Base-by-base conservation (phyloP, 1,284 basidiomycete genomes). In the Inonotus obliquus region DNA sequence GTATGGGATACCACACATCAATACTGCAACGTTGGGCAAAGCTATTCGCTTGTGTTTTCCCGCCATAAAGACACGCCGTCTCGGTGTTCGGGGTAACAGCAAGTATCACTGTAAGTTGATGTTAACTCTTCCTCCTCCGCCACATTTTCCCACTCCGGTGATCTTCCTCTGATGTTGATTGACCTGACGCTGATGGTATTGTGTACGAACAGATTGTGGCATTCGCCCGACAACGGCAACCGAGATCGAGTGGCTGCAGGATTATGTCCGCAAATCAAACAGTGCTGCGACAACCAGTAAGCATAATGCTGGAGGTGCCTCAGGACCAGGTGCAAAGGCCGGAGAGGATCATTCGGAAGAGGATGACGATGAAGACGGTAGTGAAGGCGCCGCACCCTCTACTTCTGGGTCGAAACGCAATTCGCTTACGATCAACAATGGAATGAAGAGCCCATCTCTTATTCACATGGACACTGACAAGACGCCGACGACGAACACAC, bases 11-110 rank as follows among this genome's bases (percentile, higher is more conserved):
- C 91, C 91, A 63, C 91, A 94, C 70, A 93, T 96, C 78, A 96
- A 95, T 78, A 93, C 94, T 47, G 94, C 94, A 64, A 94, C 93
- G 4, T 82, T 96, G 68, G 94, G 94, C 65, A 96, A 97, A 76
- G 93, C 93, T 55, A 94, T 97, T 69, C 82, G 93, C 65, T 84
- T 91, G 61, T 94, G 92, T 74, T 97, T 94, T 77, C 92, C 92
- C 51, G 91, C 89, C 67, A 94, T 97, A 82, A 94, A 94, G 81
- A 96, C 94, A 51, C 82, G 94, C 67, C 87, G 94, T 62, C 76
- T 96, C 62, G 94, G 94, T 62, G 92, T 94, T 61, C 80, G 94
- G 72, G 94, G 94, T 60, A 94, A 95, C 77, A 93, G 87, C 77
- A 93, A 94, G 80, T 94, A 94, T 77, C 92, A 94, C 74, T 94